Evolutionary conservation across 768 basidiomycete genomes (phyloP), one percentile per base, ranked within the genome.

Genomic region (Cyclocybe aegerita): DNA sequence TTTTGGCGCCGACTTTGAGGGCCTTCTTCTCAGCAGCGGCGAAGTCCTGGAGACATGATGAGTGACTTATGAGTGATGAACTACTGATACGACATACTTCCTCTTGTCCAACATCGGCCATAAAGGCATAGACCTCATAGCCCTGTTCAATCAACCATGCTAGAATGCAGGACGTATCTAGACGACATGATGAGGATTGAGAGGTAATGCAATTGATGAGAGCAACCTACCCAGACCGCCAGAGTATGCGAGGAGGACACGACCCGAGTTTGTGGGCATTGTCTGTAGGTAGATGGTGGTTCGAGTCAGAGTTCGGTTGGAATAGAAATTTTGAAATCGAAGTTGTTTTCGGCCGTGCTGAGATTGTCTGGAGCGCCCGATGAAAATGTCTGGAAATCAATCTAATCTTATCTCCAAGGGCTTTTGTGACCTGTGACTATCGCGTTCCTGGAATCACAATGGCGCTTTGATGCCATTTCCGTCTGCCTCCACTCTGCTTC

Each of bases 101-200:
- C 69, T 93, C 91, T 61, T 93, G 91, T 9, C 91, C 93, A 49
- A 96, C 88, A 72, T 95, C 91, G 9, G 93, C 92, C 90, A 96
- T 94, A 81, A 95, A 98, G 16, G 94, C 93, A 60, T 88, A 84
- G 56, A 98, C 96, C 65, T 98, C 91, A 72, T 98, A 99, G 50
- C 93, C 94, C 68, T 98, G 80, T 68, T 99, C 97, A 70, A 98
- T 93, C 71, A 99, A 78, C 96, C 96, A 99, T 46, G 93, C 93
- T 61, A 98, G 87, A 74, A 99, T 99, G 73, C 96, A 98, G 34
- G 96, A 98, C 15, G 97, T 99, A 72, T 99, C 97, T 95, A 29
- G 44, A 54, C 48, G 47, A 61, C 55, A 43, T 55, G 33, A 17
- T 30, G 46, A 39, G 45, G 55, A 35, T 45, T 62, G 44, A 52